Percentiles rank a stretch among this genome's conserved stretches.
phyloP scores from a whole-genome alignment of 2,329 filamentous ascomycete genomes.

The Talaromyces sp. region DNA sequence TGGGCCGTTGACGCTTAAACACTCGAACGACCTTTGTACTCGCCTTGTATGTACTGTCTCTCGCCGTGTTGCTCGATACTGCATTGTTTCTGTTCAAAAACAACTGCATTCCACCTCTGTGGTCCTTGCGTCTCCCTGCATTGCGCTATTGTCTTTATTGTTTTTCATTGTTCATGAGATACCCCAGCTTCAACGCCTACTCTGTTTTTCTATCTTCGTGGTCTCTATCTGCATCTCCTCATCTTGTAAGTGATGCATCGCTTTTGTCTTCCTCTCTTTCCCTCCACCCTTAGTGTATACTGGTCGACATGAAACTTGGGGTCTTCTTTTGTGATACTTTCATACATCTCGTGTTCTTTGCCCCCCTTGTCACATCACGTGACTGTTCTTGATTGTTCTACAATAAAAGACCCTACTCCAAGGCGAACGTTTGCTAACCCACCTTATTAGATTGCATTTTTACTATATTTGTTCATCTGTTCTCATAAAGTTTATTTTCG shows the following conservation, averaged over 20 bases:
- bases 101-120: not conserved
- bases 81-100: not conserved
- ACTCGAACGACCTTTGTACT: not conserved
- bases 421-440: not conserved
- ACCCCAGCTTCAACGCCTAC: not conserved
- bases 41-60: not conserved
- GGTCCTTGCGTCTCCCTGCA: not conserved
- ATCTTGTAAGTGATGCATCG: not conserved
- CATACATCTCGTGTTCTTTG: not conserved
- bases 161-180: not conserved
- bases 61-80: not conserved
- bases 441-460: not conserved
- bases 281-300: not conserved
- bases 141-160: not conserved
- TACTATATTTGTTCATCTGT: not conserved
- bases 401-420: not conserved
- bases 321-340: not conserved
- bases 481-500: not conserved
- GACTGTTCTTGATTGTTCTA: not conserved
- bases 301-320: not conserved
- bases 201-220: not conserved
- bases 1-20: not conserved
- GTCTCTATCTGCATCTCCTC: not conserved
- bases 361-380: not conserved
- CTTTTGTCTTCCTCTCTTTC: not conserved